Percentiles rank a stretch among this genome's conserved stretches.
phyloP scores from a whole-genome alignment of 495 filamentous ascomycete genomes.

The Xylaria curta region DNA sequence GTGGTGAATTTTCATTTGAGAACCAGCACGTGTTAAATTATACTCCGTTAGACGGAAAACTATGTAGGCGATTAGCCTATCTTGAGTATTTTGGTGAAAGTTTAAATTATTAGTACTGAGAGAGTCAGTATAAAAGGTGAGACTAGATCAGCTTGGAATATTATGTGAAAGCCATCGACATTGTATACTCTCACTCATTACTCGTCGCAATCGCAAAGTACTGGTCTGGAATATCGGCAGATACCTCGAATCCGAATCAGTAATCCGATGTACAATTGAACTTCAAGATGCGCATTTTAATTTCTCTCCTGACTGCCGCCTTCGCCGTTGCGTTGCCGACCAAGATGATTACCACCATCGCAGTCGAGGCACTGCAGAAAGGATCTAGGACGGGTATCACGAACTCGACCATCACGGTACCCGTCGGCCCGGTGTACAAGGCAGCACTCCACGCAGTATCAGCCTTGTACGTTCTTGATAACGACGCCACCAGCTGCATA shows the following conservation, averaged over 20 bases:
- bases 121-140: background rate
- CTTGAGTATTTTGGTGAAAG: background rate
- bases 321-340: background rate
- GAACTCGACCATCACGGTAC: background rate
- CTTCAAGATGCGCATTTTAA: background rate
- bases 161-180: background rate
- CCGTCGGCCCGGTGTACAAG: background rate
- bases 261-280: background rate
- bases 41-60: background rate
- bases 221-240: background rate
- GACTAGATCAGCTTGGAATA: background rate
- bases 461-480: background rate
- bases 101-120: background rate
- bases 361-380: slow-evolving; percentile 1
- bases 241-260: background rate
- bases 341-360: background rate
- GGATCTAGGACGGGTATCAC: background rate
- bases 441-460: background rate
- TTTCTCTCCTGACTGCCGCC: background rate
- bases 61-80: background rate
- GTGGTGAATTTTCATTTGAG: background rate
- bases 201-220: background rate
- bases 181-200: background rate
- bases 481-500: background rate
- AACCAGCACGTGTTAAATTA: background rate